A percentile compares a stretch with the other conserved stretches of the same genome.
Conservation (phyloP, 1,284 basidiomycete genomes). For the Cerioporus squamosus region DNA sequence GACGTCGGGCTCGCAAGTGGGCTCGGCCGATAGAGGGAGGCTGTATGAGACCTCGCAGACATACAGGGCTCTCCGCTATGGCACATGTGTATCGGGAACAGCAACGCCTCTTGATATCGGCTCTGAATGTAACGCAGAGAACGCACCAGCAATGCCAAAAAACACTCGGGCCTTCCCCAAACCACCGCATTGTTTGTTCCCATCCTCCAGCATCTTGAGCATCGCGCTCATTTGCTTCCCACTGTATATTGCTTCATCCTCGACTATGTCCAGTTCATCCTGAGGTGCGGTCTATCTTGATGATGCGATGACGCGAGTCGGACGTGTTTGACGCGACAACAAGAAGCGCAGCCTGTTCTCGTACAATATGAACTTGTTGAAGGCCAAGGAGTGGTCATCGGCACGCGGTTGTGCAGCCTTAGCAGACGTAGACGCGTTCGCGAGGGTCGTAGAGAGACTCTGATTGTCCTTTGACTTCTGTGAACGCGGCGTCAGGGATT, state of each 20-base stretch:
- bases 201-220: conserved; percentile 94
- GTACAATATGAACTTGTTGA: conserved; percentile 91
- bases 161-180: conserved; percentile 83
- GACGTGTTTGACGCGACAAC: conserved; percentile 87
- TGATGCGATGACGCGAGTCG: conserved; percentile 84
- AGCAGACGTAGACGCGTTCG: conserved; percentile 6
- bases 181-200: conserved; percentile 88
- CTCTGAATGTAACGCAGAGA: background rate
- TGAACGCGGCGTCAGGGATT: conserved; percentile 18
- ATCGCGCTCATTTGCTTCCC: conserved; percentile 88
- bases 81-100: too few species aligned
- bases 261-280: conserved; percentile 75
- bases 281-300: conserved; percentile 91
- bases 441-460: conserved; percentile 15
- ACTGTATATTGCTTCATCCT: conserved; percentile 89
- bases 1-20: too few species aligned
- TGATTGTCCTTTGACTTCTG: conserved; percentile 24
- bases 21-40: too few species aligned
- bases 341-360: conserved; percentile 88
- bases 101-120: too few species aligned
- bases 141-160: conserved; percentile 75
- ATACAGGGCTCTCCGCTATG: too few species aligned
- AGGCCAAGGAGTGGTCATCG: conserved; percentile 42
- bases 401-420: conserved; percentile 9
- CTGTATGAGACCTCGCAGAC: too few species aligned